A percentile compares a stretch with the other conserved stretches of the same genome.
These are phyloP conservation scores for Solanum etuberosum DNA, from an alignment of 257 asterid genomes.

Conservation along the genomic window DNA sequence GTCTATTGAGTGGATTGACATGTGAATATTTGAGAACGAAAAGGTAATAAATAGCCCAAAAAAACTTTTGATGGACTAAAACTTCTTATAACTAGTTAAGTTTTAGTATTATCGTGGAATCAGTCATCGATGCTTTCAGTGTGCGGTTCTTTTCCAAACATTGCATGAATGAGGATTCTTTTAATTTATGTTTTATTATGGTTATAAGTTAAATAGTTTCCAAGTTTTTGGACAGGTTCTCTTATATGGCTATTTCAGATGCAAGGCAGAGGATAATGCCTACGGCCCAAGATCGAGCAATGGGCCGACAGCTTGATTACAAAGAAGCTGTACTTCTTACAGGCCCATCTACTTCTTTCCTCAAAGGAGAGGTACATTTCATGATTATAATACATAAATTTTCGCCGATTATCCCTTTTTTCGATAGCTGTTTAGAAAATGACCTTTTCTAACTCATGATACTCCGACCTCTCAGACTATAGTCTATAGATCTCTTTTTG, in stretches of 20 bases:
- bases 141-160: not conserved
- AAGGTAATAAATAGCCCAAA: not conserved
- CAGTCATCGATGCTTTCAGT: not conserved
- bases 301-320: slow-evolving; percentile 6
- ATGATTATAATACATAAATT: not conserved
- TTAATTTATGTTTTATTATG: too few relatives aligned
- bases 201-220: not conserved
- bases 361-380: slow-evolving; percentile 12
- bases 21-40: not conserved
- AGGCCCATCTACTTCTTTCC: slow-evolving; percentile 2
- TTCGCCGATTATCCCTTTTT: not conserved
- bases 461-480: not conserved
- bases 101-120: not conserved
- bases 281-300: not conserved
- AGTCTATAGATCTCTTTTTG: not conserved
- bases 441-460: not conserved
- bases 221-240: slow-evolving; percentile 1
- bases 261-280: slow-evolving; percentile 18
- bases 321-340: slow-evolving; percentile 12
- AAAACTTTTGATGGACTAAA: not conserved
- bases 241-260: slow-evolving; percentile 15
- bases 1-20: not conserved
- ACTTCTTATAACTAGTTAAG: not conserved
- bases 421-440: not conserved
- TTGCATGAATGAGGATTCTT: not conserved